These are phyloP conservation scores for Evansstolkia leycettana DNA, from an alignment of 495 filamentous ascomycete species.

Conservation along the genomic window DNA sequence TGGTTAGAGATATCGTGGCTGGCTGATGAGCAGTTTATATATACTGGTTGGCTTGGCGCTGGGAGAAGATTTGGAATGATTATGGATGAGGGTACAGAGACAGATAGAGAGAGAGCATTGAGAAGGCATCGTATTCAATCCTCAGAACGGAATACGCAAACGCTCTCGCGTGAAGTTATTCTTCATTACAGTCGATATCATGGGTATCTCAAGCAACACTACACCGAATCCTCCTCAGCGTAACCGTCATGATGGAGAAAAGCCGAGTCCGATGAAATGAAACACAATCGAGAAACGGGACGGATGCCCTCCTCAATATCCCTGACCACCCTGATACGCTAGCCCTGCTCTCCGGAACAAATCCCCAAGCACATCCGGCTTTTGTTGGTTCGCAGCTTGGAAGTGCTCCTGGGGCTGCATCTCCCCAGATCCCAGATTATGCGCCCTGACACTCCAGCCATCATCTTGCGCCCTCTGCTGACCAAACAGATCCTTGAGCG, in stretches of 20 bases:
- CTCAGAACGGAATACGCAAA: conserved; percentile 1
- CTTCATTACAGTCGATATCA: too few relatives aligned
- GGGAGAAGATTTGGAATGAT: too few relatives aligned
- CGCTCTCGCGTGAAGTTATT: conserved; percentile 1
- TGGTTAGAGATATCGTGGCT: conserved; percentile 42
- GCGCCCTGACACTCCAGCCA: conserved; percentile 35
- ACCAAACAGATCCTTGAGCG: conserved; percentile 42
- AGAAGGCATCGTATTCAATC: too few relatives aligned
- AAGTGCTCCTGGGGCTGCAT: conserved; percentile 6
- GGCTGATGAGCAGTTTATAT: too few relatives aligned
- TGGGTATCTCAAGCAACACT: conserved; percentile 21
- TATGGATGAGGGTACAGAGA: too few relatives aligned
- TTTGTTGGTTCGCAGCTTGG: conserved; percentile 1
- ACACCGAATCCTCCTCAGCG: conserved; percentile 5
- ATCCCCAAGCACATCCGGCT: conserved; percentile 27
- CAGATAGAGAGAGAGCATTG: too few relatives aligned
- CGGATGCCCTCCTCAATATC: conserved; percentile 1
- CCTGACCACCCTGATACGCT: conserved; percentile 17
- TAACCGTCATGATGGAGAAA: too few relatives aligned
- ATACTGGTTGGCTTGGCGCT: too few relatives aligned
- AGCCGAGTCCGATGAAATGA: not conserved
- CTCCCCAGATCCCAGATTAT: conserved; percentile 19
- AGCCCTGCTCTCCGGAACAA: conserved; percentile 32
- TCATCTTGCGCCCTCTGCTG: conserved; percentile 41
- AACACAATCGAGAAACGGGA: too few relatives aligned